Evolutionary conservation across 768 basidiomycete species (phyloP).

Genomic region (Roridomyces roridus): DNA sequence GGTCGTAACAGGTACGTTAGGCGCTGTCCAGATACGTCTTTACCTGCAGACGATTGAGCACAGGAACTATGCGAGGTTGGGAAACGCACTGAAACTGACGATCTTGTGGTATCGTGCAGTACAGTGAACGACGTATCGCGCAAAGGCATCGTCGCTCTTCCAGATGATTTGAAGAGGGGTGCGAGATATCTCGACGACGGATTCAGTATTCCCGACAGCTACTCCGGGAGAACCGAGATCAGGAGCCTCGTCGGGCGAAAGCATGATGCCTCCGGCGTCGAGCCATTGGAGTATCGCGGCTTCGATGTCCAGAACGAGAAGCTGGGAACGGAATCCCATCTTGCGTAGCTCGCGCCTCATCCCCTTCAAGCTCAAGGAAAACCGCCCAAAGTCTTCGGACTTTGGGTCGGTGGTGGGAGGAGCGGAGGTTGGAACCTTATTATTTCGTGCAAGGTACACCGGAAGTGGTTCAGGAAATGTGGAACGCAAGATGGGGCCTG

Average conservation of each 20-base stretch:
- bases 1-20: slow-evolving; percentile 84
- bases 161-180: slow-evolving; percentile 75
- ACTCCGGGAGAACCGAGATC: slow-evolving; percentile 41
- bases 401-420: slow-evolving; percentile 50
- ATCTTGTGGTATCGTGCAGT: slow-evolving; percentile 80
- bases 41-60: slow-evolving; percentile 45
- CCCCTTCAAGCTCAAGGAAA: slow-evolving; percentile 78
- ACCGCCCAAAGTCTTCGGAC: slow-evolving; percentile 75
- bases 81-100: slow-evolving; percentile 78
- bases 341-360: slow-evolving; percentile 71
- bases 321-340: slow-evolving; percentile 62
- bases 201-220: slow-evolving; percentile 56
- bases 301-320: slow-evolving; percentile 74
- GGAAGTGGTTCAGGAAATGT: slow-evolving; percentile 85
- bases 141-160: slow-evolving; percentile 74
- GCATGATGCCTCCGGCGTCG: slow-evolving; percentile 56
- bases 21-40: slow-evolving; percentile 62
- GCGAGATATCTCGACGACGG: slow-evolving; percentile 69
- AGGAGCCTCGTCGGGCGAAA: slow-evolving; percentile 53
- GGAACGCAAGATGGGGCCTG: slow-evolving; percentile 46
- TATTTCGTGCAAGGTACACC: slow-evolving; percentile 66
- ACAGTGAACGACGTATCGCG: slow-evolving; percentile 83
- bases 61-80: not conserved
- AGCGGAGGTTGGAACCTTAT: slow-evolving; percentile 52
- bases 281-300: slow-evolving; percentile 70